These are phyloP conservation scores for Podila horticola DNA, from an alignment of 192 early-diverging fungal species.

Conservation along the genomic window DNA sequence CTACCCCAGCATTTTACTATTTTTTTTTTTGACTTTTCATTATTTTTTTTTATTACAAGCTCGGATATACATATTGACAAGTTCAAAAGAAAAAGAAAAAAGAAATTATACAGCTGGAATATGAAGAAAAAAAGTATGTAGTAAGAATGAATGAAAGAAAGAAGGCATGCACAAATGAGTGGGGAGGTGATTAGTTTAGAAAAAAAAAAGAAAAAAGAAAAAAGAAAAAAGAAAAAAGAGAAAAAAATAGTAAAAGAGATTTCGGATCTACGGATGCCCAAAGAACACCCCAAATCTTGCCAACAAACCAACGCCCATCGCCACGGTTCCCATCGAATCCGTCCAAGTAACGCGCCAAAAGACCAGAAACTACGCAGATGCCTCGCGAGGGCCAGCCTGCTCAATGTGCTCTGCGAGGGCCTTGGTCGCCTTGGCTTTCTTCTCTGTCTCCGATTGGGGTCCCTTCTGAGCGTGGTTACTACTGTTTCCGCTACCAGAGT, in stretches of 20 bases:
- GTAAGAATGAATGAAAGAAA: not conserved
- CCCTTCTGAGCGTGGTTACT: not conserved
- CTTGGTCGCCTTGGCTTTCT: not conserved
- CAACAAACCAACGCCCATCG: no score
- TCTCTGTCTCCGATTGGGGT: not conserved
- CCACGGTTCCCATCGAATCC: no score
- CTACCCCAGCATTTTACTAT: no score
- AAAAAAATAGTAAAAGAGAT: not conserved
- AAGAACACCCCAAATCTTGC: no score
- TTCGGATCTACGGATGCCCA: not conserved
- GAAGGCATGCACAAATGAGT: not conserved
- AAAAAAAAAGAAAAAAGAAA: not conserved
- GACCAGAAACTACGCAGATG: no score
- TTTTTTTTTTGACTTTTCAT: no score
- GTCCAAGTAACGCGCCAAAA: no score
- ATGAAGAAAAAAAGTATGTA: not conserved
- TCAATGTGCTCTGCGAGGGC: not conserved
- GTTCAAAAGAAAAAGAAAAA: constrained; percentile 5
- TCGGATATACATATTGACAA: not conserved
- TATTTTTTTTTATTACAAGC: no score
- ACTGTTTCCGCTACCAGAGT: not conserved
- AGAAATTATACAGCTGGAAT: not conserved
- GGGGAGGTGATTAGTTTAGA: not conserved
- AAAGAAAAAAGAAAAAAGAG: not conserved
- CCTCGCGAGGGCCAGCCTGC: not conserved